Base-by-base conservation (phyloP, 176 grass and related monocot species). In the Phragmites australis region DNA sequence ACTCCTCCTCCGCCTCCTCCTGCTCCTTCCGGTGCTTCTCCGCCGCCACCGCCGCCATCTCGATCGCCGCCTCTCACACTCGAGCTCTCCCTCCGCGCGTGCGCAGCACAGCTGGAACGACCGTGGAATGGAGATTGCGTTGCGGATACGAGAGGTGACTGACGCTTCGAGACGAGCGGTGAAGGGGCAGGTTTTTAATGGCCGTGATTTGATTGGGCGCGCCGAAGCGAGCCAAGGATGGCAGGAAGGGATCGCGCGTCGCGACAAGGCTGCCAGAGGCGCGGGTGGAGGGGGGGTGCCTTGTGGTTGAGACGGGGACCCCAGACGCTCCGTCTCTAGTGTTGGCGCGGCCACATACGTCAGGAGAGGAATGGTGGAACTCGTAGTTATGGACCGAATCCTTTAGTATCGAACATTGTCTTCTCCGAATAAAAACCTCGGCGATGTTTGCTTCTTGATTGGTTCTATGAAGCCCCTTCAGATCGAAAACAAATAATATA, bases 1-100 rank as follows among this genome's bases (percentile, higher is more conserved):
- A 37, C 66, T 90, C 87, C 29, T 84, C 80, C 42, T 89, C 84
- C 17, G 72, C 81, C 29, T 80, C 49, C 48, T 55, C 37, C 87
- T 84, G 80, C 81, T 78, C 79, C 65, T 82, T 70, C 71, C 70
- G 43, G 26, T 25, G 39, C 16, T 67, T 65, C 14, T 51, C 61
- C 80, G 0, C 23, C 22, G 41, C 57, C 58, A 26, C 69, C 44
- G 45, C 3, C 77, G 50, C 65, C 86, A 76, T 87, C 64, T 37
- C 31, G 14, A 25, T 32, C 34, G 22, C 74, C 14, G 57, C 47
- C 54, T 57, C 53, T 43, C 73, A 21, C 46, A 1, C 10, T 4
- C 23, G 17, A 25, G 16, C 11, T 52, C 29, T 39, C 63, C 4
- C 2, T 3, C 30, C 5, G 0, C 27, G 15, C 12, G 13, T 15